Conservation (phyloP, 768 basidiomycete genomes). For the Auriscalpium vulgare region DNA sequence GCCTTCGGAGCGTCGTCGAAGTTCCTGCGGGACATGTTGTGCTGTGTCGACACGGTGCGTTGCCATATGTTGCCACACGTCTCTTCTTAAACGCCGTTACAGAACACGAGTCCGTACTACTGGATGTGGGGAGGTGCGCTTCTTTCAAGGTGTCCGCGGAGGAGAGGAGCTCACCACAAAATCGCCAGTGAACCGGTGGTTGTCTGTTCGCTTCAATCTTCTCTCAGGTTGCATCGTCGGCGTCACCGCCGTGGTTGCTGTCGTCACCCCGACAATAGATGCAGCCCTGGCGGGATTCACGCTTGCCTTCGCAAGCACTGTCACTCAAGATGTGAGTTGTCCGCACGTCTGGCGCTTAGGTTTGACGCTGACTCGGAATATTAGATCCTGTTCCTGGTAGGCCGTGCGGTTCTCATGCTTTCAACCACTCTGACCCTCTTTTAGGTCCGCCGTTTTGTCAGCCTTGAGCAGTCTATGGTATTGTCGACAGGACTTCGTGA, state of each 20-base stretch:
- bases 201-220: conserved; percentile 81
- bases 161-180: conserved; percentile 2
- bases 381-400: conserved; percentile 29
- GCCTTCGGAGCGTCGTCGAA: conserved; percentile 87
- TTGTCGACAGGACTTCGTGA: background rate
- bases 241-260: conserved; percentile 57
- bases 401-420: background rate
- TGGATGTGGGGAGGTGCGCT: conserved; percentile 84
- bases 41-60: conserved; percentile 71
- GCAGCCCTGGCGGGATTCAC: conserved; percentile 85
- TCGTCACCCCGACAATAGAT: conserved; percentile 62
- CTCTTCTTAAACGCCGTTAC: background rate
- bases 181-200: conserved; percentile 76
- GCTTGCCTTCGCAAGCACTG: conserved; percentile 72
- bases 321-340: conserved; percentile 56
- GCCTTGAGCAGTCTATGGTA: conserved; percentile 90
- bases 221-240: conserved; percentile 67
- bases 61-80: background rate
- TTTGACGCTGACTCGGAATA: conserved; percentile 14
- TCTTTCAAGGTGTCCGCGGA: background rate
- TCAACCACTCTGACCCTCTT: conserved; percentile 2
- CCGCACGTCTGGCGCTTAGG: background rate
- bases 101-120: conserved; percentile 69
- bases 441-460: conserved; percentile 72
- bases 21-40: conserved; percentile 77